phyloP scores from a whole-genome alignment of 352 stramenopile genomes.

The Pythium angustatum region DNA sequence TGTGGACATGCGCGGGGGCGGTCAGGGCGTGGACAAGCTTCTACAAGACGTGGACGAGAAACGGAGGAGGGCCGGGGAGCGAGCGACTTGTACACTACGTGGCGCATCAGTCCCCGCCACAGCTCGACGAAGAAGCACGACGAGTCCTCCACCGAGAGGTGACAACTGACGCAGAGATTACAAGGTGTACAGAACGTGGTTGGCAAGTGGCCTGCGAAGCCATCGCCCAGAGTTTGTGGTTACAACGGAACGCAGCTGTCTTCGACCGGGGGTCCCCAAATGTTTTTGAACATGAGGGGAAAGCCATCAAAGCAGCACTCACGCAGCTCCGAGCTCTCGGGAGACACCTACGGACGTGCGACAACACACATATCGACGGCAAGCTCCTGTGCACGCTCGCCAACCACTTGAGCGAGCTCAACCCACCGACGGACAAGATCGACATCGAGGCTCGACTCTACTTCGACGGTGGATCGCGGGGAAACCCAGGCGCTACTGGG shows the following conservation, averaged over 20 bases:
- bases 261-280: not conserved
- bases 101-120: too few relatives aligned
- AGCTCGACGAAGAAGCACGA: too few relatives aligned
- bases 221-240: not conserved
- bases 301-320: not conserved
- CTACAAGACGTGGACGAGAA: not conserved
- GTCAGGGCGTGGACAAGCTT: not conserved
- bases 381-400: too few relatives aligned
- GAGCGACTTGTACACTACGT: too few relatives aligned
- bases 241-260: not conserved
- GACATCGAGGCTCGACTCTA: not conserved
- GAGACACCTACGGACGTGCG: not conserved
- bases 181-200: too few relatives aligned
- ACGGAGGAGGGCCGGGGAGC: too few relatives aligned
- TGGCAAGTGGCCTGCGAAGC: not conserved
- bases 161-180: not conserved
- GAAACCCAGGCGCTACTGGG: not conserved
- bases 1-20: not conserved
- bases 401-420: too few relatives aligned
- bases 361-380: too few relatives aligned
- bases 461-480: conserved; percentile 4
- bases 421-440: too few relatives aligned
- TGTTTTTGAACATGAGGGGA: not conserved
- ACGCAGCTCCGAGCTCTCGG: not conserved
- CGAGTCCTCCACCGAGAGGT: not conserved